Evolutionary conservation across 257 asterid genomes (phyloP).

Genomic region (Cynanchum wilfordii): DNA sequence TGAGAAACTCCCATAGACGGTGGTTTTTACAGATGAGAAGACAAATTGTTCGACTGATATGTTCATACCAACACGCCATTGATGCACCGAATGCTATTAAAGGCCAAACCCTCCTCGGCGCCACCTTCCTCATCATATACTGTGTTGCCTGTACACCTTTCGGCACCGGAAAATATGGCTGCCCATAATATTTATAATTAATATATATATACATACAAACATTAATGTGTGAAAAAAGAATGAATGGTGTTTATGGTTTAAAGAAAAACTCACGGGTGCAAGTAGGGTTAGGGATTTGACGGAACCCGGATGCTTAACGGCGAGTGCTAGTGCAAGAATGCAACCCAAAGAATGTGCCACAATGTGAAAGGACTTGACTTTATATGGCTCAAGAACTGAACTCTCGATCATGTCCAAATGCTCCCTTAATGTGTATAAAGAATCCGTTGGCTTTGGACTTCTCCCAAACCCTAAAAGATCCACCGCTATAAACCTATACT

Average conservation of each 20-base stretch:
- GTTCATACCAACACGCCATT: constrained; percentile 93
- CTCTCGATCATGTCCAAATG: constrained; percentile 89
- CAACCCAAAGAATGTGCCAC: constrained; percentile 96
- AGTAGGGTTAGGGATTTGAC: constrained; percentile 78
- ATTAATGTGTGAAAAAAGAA: no score
- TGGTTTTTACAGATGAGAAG: constrained; percentile 85
- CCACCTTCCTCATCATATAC: constrained; percentile 76
- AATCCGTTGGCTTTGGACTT: constrained; percentile 87
- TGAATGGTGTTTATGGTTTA: no score
- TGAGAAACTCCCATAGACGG: constrained; percentile 75
- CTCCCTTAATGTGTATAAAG: constrained; percentile 71
- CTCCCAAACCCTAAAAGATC: constrained; percentile 91
- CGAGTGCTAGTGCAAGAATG: constrained; percentile 85
- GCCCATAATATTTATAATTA: constrained; percentile 25
- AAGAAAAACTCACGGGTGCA: constrained; percentile 66
- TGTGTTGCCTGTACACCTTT: constrained; percentile 73
- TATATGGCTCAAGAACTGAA: constrained; percentile 63
- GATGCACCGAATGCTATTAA: constrained; percentile 72
- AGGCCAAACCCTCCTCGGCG: constrained; percentile 94
- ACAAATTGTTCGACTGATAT: constrained; percentile 70
- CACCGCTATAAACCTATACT: constrained; percentile 74
- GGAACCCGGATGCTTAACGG: constrained; percentile 54
- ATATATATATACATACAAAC: background rate
- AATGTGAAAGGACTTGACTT: constrained; percentile 78
- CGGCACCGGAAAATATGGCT: constrained; percentile 94